Conservation (phyloP, 2,329 filamentous ascomycete genomes). For the Trichoderma polysporum region DNA sequence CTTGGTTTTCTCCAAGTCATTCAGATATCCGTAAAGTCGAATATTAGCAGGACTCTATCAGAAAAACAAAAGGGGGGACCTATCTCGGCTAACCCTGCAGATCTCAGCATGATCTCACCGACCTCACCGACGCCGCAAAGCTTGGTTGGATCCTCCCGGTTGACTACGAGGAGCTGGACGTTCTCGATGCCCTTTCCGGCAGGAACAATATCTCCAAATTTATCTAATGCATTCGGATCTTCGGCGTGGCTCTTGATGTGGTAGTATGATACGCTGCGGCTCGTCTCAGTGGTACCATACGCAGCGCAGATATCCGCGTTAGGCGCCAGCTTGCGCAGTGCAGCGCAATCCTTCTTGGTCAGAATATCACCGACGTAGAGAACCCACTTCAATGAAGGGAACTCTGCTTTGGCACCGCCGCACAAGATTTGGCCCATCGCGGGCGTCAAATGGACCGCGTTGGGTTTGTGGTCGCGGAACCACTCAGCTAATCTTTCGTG, state of each 20-base stretch:
- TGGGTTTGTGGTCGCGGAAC: slow-evolving; percentile 74
- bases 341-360: slow-evolving; percentile 77
- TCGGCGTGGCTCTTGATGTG: slow-evolving; percentile 71
- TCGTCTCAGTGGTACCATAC: slow-evolving; percentile 86
- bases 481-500: slow-evolving; percentile 85
- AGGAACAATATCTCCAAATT: slow-evolving; percentile 67
- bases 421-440: slow-evolving; percentile 95
- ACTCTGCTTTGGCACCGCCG: slow-evolving; percentile 76
- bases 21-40: slow-evolving; percentile 59
- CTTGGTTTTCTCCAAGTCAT: slow-evolving; percentile 57
- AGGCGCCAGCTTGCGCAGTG: slow-evolving; percentile 71
- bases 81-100: slow-evolving; percentile 74
- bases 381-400: slow-evolving; percentile 70
- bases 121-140: slow-evolving; percentile 78
- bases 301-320: slow-evolving; percentile 79
- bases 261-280: slow-evolving; percentile 65
- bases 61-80: background rate
- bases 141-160: slow-evolving; percentile 63
- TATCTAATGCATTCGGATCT: slow-evolving; percentile 54
- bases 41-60: background rate
- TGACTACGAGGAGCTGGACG: slow-evolving; percentile 83
- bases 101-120: slow-evolving; percentile 81
- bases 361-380: slow-evolving; percentile 94
- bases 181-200: slow-evolving; percentile 84
- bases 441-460: slow-evolving; percentile 85